Percentiles rank a stretch among this genome's conserved stretches.
Evolutionary conservation across 1,284 basidiomycete species (phyloP).

Genomic region (Blastosporella zonata): DNA sequence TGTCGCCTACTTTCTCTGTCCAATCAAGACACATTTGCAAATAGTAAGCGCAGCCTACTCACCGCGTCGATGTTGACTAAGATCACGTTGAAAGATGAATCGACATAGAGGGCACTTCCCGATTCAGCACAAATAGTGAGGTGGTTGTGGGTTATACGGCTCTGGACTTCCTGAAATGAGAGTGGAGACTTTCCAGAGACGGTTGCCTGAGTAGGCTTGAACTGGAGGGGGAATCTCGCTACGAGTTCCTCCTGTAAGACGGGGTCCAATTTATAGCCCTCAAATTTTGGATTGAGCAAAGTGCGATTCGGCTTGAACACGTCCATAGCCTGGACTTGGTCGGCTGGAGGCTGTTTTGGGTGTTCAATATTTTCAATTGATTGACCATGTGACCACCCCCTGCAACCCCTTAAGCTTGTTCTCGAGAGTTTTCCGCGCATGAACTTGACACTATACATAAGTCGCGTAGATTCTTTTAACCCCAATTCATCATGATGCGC

Average conservation of each 20-base stretch:
- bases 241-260: constrained; percentile 55
- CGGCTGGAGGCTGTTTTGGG: no score
- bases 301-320: constrained; percentile 30
- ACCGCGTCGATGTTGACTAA: constrained; percentile 58
- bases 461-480: no score
- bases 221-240: constrained; percentile 46
- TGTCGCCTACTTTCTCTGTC: constrained; percentile 43
- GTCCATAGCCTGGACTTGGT: constrained; percentile 11
- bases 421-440: no score
- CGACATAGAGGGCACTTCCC: constrained; percentile 65
- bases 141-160: constrained; percentile 85
- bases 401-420: no score
- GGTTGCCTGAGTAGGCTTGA: constrained; percentile 58
- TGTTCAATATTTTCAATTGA: neutral
- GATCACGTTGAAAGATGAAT: constrained; percentile 63
- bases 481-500: no score
- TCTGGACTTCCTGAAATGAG: constrained; percentile 79
- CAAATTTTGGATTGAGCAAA: constrained; percentile 80
- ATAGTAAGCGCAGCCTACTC: constrained; percentile 27
- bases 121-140: constrained; percentile 50
- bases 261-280: constrained; percentile 75
- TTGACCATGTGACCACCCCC: no score
- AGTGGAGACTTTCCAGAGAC: constrained; percentile 57
- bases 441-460: no score
- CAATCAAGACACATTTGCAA: constrained; percentile 11